phyloP scores from a whole-genome alignment of 1,284 basidiomycete species.

The Schizophyllum commune region DNA sequence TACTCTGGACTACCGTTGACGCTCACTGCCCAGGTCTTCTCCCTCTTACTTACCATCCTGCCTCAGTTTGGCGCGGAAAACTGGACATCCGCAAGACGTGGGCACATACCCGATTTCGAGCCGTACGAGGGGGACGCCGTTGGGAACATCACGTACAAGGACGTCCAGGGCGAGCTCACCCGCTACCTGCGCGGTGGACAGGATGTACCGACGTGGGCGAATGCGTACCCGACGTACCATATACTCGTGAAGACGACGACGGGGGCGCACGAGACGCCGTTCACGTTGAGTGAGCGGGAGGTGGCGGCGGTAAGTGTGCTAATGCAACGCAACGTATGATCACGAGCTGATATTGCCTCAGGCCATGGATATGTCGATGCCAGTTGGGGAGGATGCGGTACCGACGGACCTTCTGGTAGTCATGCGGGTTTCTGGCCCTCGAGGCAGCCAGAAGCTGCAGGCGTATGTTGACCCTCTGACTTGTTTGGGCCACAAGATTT shows the following conservation, averaged over 20 bases:
- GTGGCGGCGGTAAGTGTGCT: not conserved
- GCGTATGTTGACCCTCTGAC: not conserved
- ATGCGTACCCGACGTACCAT: constrained; percentile 4
- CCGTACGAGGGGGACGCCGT: constrained; percentile 1
- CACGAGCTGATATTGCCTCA: not conserved
- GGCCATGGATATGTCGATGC: not conserved
- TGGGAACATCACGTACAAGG: constrained; percentile 2
- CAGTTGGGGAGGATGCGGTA: not conserved
- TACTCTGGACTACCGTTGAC: not conserved
- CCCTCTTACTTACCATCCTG: not conserved
- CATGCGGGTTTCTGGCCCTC: not conserved
- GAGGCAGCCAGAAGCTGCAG: not conserved
- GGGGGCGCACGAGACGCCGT: not conserved
- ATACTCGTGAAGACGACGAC: constrained; percentile 7
- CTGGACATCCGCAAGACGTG: constrained; percentile 6
- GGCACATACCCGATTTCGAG: not conserved
- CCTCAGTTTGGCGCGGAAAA: constrained; percentile 4
- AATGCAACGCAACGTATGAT: not conserved
- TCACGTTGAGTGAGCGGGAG: constrained; percentile 3
- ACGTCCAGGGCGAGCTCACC: constrained; percentile 2
- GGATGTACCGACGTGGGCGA: not conserved
- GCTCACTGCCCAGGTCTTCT: not conserved
- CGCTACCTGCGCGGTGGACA: not conserved
- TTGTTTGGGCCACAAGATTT: not conserved
- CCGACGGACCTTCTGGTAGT: not conserved